Evolutionary conservation across 805 yeast genomes (phyloP), one percentile per base, ranked within the genome.

Genomic region (Priceomyces fermenticarens): DNA sequence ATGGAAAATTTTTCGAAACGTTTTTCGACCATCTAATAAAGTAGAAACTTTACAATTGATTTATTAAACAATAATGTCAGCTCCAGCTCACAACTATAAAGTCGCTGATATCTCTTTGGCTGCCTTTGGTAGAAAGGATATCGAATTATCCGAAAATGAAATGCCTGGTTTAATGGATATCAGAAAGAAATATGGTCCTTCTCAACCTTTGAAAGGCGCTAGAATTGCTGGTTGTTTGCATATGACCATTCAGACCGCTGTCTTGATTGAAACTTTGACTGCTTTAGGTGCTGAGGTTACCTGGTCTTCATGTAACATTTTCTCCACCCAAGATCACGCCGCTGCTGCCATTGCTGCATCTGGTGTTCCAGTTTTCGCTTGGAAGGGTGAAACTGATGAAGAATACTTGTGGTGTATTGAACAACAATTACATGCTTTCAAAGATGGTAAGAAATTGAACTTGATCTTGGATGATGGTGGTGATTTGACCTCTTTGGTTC

Each of bases 321-420:
- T 88, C 85, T 90, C 98, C 58, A 91, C 99, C 55, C 99, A 91
- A 79, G 99, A 91, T 76, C 98, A 91, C 71, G 98, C 98, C 58
- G 98, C 99, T 61, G 97, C 99, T 63, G 98, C 98, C 60, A 93
- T 91, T 70, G 99, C 99, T 59, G 99, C 98, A 57, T 72, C 97
- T 55, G 99, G 99, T 77, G 95, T 91, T 46, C 98, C 99, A 65
- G 99, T 91, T 54, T 91, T 88, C 59, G 99, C 99, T 62, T 91
- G 99, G 99, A 91, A 91, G 82, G 98, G 99, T 70, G 98, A 91
- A 83, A 88, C 98, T 72, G 99, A 91, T 75, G 98, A 91, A 80
- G 99, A 91, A 79, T 93, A 91, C 83, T 67, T 81, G 65, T 91
- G 99, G 99, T 91, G 99, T 82, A 88, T 91, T 60, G 97, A 93